phyloP scores from a whole-genome alignment of 2,329 filamentous ascomycete genomes.

The Monosporascus cannonballus region DNA sequence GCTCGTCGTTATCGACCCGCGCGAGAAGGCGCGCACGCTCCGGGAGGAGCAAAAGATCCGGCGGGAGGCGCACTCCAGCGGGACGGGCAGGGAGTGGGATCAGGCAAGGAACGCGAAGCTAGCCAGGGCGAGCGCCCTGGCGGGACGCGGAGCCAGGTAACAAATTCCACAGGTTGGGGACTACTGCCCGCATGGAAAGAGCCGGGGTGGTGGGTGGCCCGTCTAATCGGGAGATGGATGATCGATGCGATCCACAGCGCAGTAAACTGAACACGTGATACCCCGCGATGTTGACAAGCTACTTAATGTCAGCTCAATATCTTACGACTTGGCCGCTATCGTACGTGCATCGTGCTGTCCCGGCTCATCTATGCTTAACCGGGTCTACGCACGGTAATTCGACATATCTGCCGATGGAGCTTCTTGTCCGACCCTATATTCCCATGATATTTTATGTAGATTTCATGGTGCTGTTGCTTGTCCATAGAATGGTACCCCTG shows the following conservation, averaged over 20 bases:
- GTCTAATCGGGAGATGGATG: neutral
- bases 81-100: constrained; percentile 53
- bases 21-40: constrained; percentile 72
- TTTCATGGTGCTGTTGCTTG: too few relatives aligned
- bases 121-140: constrained; percentile 45
- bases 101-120: constrained; percentile 51
- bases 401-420: too few relatives aligned
- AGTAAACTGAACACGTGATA: neutral
- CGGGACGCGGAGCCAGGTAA: constrained; percentile 51
- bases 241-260: too few relatives aligned
- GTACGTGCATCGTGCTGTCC: neutral
- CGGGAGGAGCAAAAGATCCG: constrained; percentile 57
- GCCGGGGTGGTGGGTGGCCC: too few relatives aligned
- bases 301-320: neutral
- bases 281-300: neutral
- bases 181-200: too few relatives aligned
- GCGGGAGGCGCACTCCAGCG: constrained; percentile 46
- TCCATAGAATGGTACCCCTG: too few relatives aligned
- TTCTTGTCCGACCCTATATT: too few relatives aligned
- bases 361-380: neutral
- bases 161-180: neutral
- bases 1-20: constrained; percentile 85
- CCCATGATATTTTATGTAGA: too few relatives aligned
- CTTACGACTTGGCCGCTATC: too few relatives aligned
- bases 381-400: too few relatives aligned